Evolutionary conservation across 257 asterid species (phyloP).

Genomic region (Haberlea rhodopensis): DNA sequence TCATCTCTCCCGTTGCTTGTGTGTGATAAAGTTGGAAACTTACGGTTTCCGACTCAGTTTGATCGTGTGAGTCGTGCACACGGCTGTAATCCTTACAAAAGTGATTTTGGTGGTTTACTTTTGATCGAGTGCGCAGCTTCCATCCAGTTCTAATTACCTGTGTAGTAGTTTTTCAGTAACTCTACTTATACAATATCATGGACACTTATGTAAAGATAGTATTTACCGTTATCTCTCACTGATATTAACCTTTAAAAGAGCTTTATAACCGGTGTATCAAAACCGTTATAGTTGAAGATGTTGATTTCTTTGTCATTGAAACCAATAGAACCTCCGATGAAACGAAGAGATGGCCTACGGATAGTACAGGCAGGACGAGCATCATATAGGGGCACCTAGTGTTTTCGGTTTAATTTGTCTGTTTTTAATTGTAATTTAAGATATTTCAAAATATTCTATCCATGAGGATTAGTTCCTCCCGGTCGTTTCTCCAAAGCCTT

Average conservation of each 20-base stretch:
- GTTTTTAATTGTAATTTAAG: constrained; percentile 36
- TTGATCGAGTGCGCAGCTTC: constrained; percentile 23
- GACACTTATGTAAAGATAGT: constrained; percentile 27
- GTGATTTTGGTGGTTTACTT: not conserved
- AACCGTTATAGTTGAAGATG: constrained; percentile 28
- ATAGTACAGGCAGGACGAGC: constrained; percentile 95
- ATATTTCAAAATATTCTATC: constrained; percentile 35
- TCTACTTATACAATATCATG: constrained; percentile 27
- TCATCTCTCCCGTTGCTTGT: constrained; percentile 5
- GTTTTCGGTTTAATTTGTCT: constrained; percentile 31
- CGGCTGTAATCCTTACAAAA: not conserved
- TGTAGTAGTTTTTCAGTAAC: constrained; percentile 6
- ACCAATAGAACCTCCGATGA: constrained; percentile 82
- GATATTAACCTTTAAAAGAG: constrained; percentile 25
- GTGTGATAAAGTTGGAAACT: not conserved
- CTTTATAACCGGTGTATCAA: constrained; percentile 26
- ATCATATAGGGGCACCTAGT: constrained; percentile 90
- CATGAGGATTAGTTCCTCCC: constrained; percentile 63
- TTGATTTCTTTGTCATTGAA: constrained; percentile 53
- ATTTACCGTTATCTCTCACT: constrained; percentile 22
- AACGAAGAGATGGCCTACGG: constrained; percentile 84
- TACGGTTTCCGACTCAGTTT: not conserved
- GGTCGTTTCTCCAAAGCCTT: constrained; percentile 70
- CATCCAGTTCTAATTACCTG: constrained; percentile 12
- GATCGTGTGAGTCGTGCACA: not conserved